phyloP scores from a whole-genome alignment of 1,284 basidiomycete genomes.

The Papiliotrema laurentii region DNA sequence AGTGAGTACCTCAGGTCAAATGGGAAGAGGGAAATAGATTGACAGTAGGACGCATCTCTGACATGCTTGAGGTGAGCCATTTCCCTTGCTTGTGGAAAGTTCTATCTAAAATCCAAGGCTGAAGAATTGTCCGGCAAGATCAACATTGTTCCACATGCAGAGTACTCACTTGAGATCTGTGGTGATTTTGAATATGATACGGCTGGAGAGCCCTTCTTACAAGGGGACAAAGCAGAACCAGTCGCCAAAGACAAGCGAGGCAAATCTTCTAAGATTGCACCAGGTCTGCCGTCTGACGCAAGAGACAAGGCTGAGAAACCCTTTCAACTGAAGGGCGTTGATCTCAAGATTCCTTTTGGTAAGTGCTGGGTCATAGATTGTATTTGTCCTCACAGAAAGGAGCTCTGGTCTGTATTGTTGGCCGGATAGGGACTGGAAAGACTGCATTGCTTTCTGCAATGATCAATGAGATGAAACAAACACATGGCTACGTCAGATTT shows the following conservation, averaged over 20 bases:
- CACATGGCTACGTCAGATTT: conserved; percentile 53
- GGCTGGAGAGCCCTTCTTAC: not conserved
- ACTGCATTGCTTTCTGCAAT: conserved; percentile 61
- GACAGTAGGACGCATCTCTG: too few relatives aligned
- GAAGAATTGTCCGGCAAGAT: not conserved
- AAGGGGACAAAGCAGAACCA: not conserved
- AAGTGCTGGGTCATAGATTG: conserved; percentile 53
- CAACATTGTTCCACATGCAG: not conserved
- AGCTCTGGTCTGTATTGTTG: conserved; percentile 33
- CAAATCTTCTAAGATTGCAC: too few relatives aligned
- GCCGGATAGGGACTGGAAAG: conserved; percentile 40
- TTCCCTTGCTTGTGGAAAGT: too few relatives aligned
- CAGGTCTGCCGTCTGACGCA: too few relatives aligned
- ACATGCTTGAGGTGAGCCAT: too few relatives aligned
- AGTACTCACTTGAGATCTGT: not conserved
- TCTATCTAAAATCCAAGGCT: not conserved
- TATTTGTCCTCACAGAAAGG: conserved; percentile 14
- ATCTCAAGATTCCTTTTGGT: conserved; percentile 51
- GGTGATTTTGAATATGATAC: not conserved
- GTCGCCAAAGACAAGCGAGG: not conserved
- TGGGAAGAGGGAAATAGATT: too few relatives aligned
- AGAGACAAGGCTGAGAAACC: not conserved
- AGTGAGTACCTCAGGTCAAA: too few relatives aligned
- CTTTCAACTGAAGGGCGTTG: not conserved
- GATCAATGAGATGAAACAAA: conserved; percentile 71